A percentile compares a stretch with the other conserved stretches of the same genome.
Evolutionary conservation across 1,284 basidiomycete genomes (phyloP).

Genomic region (Pseudozyma hubeiensis): DNA sequence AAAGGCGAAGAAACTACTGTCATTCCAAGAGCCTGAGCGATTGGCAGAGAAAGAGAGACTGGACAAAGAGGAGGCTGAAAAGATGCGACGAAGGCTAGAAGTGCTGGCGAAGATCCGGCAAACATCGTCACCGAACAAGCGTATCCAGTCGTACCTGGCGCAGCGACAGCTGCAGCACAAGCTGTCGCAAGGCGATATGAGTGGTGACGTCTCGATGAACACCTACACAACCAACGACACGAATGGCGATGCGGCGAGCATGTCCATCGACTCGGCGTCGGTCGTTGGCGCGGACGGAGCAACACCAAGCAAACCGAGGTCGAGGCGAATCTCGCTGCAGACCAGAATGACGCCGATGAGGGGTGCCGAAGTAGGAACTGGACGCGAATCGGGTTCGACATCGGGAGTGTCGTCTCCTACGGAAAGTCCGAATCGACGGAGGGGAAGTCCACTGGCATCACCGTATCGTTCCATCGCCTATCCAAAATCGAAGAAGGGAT

Average conservation of each 20-base stretch:
- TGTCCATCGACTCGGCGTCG: constrained; percentile 36
- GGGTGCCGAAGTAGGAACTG: not conserved
- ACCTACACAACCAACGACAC: constrained; percentile 16
- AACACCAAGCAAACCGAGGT: constrained; percentile 28
- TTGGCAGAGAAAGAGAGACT: constrained; percentile 33
- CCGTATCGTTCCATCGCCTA: constrained; percentile 36
- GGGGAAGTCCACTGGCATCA: constrained; percentile 28
- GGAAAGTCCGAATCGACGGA: constrained; percentile 24
- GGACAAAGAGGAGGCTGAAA: constrained; percentile 40
- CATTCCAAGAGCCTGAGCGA: constrained; percentile 56
- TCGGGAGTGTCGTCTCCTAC: constrained; percentile 21
- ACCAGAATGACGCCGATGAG: constrained; percentile 24
- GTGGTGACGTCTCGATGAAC: constrained; percentile 30
- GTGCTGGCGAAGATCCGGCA: constrained; percentile 48
- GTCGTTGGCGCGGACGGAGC: constrained; percentile 3
- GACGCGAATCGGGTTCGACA: constrained; percentile 3
- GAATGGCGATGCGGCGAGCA: constrained; percentile 17
- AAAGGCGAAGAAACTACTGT: constrained; percentile 52
- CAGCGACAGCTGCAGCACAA: constrained; percentile 26
- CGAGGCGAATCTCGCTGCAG: constrained; percentile 31
- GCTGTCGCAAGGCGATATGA: constrained; percentile 19
- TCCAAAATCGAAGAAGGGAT: constrained; percentile 22
- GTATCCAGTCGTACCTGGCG: constrained; percentile 32
- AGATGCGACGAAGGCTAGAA: constrained; percentile 44
- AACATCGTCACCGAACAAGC: constrained; percentile 39